Percentiles rank a stretch among this genome's conserved stretches.
Evolutionary conservation across 2,329 filamentous ascomycete genomes (phyloP).

Genomic region (Colletotrichum aenigma): DNA sequence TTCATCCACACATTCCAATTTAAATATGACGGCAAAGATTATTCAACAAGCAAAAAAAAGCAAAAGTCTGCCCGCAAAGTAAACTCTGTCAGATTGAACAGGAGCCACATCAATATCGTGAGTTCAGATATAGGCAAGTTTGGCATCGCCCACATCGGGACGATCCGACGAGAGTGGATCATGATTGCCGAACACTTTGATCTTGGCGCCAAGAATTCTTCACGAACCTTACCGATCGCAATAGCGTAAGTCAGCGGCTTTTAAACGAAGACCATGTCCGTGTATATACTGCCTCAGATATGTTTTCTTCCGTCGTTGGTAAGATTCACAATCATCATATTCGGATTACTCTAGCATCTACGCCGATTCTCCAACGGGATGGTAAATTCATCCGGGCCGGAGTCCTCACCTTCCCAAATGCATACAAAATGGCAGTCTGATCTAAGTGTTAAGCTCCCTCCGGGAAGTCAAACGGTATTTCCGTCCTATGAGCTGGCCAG

Average conservation of each 20-base stretch:
- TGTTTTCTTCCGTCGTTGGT: accelerated
- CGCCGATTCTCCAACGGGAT: neutral
- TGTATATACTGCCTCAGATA: neutral
- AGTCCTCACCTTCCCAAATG: neutral
- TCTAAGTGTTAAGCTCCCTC: neutral
- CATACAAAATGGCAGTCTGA: neutral
- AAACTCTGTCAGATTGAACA: neutral
- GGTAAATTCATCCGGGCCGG: neutral
- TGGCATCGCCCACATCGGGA: neutral
- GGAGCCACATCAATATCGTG: neutral
- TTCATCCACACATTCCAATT: neutral
- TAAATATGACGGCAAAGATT: neutral
- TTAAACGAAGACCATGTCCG: neutral
- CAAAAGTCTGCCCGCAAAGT: neutral
- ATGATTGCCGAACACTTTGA: neutral
- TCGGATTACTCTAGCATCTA: neutral
- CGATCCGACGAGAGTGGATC: neutral
- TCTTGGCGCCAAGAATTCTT: neutral
- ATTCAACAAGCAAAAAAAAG: accelerated
- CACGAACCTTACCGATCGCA: neutral
- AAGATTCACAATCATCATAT: neutral
- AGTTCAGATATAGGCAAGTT: neutral
- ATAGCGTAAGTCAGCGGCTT: neutral
- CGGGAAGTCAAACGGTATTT: neutral
- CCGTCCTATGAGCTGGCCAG: neutral